Conservation (phyloP, 1,139 yeast species). For the Yamadazyma siamensis region DNA sequence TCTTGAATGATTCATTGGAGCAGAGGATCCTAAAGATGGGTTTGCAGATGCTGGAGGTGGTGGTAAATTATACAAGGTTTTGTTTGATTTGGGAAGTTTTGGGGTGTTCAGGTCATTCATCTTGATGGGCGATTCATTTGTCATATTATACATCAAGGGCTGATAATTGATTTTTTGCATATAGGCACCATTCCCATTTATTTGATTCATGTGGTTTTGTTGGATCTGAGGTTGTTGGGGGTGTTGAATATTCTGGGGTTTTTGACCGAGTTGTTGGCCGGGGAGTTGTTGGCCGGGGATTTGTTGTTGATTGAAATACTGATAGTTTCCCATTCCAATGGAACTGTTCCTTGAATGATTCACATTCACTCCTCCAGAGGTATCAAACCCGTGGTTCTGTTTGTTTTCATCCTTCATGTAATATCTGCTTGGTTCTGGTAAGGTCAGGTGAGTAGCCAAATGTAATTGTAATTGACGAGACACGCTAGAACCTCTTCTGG, state of each 20-base stretch:
- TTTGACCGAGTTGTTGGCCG: slow-evolving; percentile 17
- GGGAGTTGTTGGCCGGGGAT: slow-evolving; percentile 7
- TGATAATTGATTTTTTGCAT: slow-evolving; percentile 9
- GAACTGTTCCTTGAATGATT: slow-evolving; percentile 11
- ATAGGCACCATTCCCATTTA: slow-evolving; percentile 5
- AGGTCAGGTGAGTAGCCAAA: slow-evolving; percentile 63
- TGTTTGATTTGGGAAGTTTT: slow-evolving; percentile 33
- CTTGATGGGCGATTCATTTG: slow-evolving; percentile 29
- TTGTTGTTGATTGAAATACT: slow-evolving; percentile 15
- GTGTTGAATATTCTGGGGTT: slow-evolving; percentile 9
- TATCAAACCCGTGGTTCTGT: not conserved
- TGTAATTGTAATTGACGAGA: slow-evolving; percentile 75
- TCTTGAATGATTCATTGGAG: slow-evolving; percentile 20
- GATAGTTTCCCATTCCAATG: slow-evolving; percentile 9
- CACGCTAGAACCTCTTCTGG: slow-evolving; percentile 77
- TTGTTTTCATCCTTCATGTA: slow-evolving; percentile 22
- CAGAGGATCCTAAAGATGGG: slow-evolving; percentile 11
- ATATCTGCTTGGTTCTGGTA: slow-evolving; percentile 51
- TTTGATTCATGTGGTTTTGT: slow-evolving; percentile 6
- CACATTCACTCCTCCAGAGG: slow-evolving; percentile 2
- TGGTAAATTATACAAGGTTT: slow-evolving; percentile 31
- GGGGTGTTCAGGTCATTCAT: slow-evolving; percentile 27
- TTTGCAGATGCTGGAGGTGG: slow-evolving; percentile 30
- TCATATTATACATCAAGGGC: slow-evolving; percentile 14
- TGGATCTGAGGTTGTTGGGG: too few species aligned